Percentiles rank a stretch among this genome's conserved stretches.
phyloP scores from a whole-genome alignment of 2,329 filamentous ascomycete species.

The Colletotrichum sp. region DNA sequence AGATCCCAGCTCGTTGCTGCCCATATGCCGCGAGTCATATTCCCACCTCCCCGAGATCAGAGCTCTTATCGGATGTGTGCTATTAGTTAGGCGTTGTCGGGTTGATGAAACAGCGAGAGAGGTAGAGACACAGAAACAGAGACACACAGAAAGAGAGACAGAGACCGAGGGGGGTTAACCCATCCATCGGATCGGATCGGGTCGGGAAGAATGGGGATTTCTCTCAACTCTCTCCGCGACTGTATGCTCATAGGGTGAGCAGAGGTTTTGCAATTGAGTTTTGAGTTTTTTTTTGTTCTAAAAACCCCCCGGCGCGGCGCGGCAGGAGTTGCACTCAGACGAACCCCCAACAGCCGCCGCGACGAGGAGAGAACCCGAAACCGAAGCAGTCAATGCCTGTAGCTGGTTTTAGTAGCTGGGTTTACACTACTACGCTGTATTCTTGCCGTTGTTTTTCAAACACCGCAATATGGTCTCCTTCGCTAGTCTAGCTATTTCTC shows the following conservation, averaged over 20 bases:
- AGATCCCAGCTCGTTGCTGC: background rate
- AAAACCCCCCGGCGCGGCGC: background rate
- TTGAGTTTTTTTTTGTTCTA: background rate
- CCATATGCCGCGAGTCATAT: constrained; percentile 5
- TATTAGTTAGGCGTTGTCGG: background rate
- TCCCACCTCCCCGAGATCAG: background rate
- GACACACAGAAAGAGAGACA: background rate
- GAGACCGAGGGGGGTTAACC: background rate
- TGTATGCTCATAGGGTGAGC: background rate
- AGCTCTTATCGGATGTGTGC: background rate
- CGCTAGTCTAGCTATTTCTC: background rate
- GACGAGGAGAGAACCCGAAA: background rate
- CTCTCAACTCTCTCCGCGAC: background rate
- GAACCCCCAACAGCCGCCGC: background rate
- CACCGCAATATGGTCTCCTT: background rate
- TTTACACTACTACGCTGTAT: background rate
- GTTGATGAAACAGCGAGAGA: background rate
- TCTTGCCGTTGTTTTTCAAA: background rate
- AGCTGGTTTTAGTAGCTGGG: background rate
- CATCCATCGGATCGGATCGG: background rate
- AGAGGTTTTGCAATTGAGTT: background rate
- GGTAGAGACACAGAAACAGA: background rate
- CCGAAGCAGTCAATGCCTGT: background rate
- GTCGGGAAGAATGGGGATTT: background rate
- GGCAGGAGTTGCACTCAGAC: background rate